Conservation (phyloP, 371 early-diverging fungal species). For the Zychaea mexicana region DNA sequence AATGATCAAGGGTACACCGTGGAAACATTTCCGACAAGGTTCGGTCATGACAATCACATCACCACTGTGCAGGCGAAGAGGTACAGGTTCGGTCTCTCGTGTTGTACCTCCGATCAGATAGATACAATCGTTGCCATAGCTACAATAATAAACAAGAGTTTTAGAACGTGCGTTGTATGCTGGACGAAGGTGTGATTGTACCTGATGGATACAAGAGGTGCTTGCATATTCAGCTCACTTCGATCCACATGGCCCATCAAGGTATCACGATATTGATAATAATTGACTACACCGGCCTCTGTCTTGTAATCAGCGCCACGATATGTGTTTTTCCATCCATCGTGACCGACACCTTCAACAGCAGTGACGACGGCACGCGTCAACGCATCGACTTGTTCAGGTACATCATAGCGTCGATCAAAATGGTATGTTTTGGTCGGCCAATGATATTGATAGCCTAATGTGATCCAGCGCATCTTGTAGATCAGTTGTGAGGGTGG, state of each 20-base stretch:
- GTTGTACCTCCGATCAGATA: slow-evolving; percentile 79
- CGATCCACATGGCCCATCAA: slow-evolving; percentile 95
- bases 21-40: slow-evolving; percentile 69
- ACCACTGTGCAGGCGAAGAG: slow-evolving; percentile 76
- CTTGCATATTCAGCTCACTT: slow-evolving; percentile 87
- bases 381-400: slow-evolving; percentile 47
- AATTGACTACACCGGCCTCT: slow-evolving; percentile 96
- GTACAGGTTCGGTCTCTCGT: slow-evolving; percentile 63
- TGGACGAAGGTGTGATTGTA: no score
- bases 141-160: no score
- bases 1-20: slow-evolving; percentile 80
- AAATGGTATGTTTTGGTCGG: slow-evolving; percentile 74
- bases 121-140: slow-evolving; percentile 81
- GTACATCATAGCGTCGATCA: slow-evolving; percentile 57
- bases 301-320: slow-evolving; percentile 60
- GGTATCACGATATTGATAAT: slow-evolving; percentile 83
- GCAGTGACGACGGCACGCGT: slow-evolving; percentile 55
- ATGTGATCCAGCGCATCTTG: slow-evolving; percentile 84
- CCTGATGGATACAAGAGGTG: slow-evolving; percentile 80
- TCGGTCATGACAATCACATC: slow-evolving; percentile 89
- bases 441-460: slow-evolving; percentile 96
- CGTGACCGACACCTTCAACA: slow-evolving; percentile 46
- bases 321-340: slow-evolving; percentile 44
- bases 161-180: no score
- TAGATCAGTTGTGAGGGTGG: slow-evolving; percentile 54